Conservation (phyloP, 495 filamentous ascomycete genomes). For the Aspergillus heteromorphus region DNA sequence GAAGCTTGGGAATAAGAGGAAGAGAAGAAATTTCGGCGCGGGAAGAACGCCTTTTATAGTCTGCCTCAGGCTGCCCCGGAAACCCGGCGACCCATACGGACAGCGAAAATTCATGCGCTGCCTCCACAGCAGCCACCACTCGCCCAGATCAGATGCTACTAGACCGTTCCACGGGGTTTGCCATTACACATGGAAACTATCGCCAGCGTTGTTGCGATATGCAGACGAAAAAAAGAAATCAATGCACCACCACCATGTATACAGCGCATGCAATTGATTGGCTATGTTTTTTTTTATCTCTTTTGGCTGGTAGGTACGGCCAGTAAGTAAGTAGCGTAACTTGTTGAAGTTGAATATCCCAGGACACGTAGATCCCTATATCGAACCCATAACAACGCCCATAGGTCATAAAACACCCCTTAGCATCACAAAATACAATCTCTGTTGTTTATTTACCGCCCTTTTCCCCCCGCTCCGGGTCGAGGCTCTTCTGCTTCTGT, state of each 20-base stretch:
- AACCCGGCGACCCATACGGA: conserved; percentile 23
- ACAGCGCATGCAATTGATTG: background rate
- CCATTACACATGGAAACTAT: background rate
- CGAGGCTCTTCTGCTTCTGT: conserved; percentile 60
- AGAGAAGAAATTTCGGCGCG: conserved; percentile 25
- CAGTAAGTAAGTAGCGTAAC: no score
- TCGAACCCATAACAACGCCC: background rate
- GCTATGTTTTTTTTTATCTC: no score
- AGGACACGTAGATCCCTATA: background rate
- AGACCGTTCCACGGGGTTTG: background rate
- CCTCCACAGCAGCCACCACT: background rate
- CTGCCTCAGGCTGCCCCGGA: conserved; percentile 31
- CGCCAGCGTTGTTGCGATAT: background rate
- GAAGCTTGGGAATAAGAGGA: conserved; percentile 2
- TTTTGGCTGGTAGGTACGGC: background rate
- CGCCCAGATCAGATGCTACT: no score
- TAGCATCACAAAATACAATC: background rate
- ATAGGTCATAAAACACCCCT: background rate
- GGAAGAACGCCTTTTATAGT: conserved; percentile 34
- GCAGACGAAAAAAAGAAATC: no score
- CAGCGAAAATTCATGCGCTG: conserved; percentile 2
- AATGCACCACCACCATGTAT: background rate
- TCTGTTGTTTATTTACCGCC: background rate
- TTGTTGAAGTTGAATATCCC: background rate
- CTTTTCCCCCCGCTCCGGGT: background rate